These are phyloP conservation scores for Brassica hybrid DNA, from an alignment of 441 rosid genomes.

Conservation along the genomic window DNA sequence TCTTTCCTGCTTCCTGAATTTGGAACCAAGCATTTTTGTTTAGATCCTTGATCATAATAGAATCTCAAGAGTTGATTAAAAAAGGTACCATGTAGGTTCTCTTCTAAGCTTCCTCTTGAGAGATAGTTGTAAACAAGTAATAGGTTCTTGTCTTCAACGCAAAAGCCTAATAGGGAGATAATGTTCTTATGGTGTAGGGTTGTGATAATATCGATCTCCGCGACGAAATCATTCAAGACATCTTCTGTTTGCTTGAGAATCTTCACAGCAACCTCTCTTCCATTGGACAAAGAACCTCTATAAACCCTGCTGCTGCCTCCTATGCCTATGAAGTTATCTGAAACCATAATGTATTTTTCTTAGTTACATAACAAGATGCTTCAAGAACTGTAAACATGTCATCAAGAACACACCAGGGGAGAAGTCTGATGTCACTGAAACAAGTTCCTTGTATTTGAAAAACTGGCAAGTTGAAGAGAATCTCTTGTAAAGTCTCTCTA, in stretches of 20 bases:
- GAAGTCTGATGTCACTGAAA: constrained; percentile 63
- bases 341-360: constrained; percentile 8
- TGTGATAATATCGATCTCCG: constrained; percentile 73
- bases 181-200: constrained; percentile 62
- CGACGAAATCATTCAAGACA: constrained; percentile 57
- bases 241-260: constrained; percentile 67
- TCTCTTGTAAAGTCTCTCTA: constrained; percentile 61
- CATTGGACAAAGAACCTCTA: constrained; percentile 60
- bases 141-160: constrained; percentile 61
- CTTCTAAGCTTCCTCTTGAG: constrained; percentile 75
- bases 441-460: constrained; percentile 66
- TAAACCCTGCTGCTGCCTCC: constrained; percentile 78
- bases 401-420: constrained; percentile 53
- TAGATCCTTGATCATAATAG: too few species aligned
- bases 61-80: too few species aligned
- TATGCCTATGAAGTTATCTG: constrained; percentile 71
- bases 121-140: constrained; percentile 70
- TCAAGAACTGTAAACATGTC: constrained; percentile 25
- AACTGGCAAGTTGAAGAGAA: constrained; percentile 63
- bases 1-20: constrained; percentile 45
- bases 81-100: constrained; percentile 64
- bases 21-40: too few species aligned
- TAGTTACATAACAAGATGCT: constrained; percentile 21
- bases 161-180: constrained; percentile 67
- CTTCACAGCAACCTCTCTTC: constrained; percentile 72